Evolutionary conservation across 2,329 filamentous ascomycete genomes (phyloP), one percentile per base, ranked within the genome.

Genomic region (Endoconidiophora polonica): DNA sequence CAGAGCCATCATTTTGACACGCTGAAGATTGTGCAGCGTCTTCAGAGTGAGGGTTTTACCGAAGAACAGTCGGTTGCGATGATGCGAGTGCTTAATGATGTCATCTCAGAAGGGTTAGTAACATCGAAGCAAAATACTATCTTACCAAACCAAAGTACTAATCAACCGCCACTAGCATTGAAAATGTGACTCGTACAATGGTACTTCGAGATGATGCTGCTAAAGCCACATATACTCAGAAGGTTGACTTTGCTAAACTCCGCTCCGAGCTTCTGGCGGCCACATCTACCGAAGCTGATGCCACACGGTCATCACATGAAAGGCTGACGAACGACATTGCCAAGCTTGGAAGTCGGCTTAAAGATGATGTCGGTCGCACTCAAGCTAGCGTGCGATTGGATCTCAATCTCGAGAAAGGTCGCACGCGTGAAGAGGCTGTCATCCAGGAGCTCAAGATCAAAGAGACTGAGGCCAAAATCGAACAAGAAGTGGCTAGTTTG

Each of bases 1-100:
- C 77, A 83, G 56, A 88, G 95, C 59, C 91, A 98, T 65, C 88
- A 98, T 65, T 98, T 98, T 62, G 91, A 98, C 66, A 98, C 91
- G 1, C 76, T 98, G 55, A 95, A 94, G 68, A 94, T 98, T 62
- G 88, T 98, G 38, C 86, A 94, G 66, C 75, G 86, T 48, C 71
- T 98, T 39, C 81, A 90, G 63, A 77, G 77, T 57, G 91, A 98
- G 63, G 91, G 91, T 0, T 95, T 96, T 64, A 94, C 86, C 22
- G 90, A 96, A 64, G 83, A 88, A 57, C 91, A 98, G 66, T 81
- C 88, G 2, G 87, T 86, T 23, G 90, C 91, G n/a, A 91, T 95
- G 83, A 96, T 98, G 91, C 86, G 85, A 62, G 86, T 96, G 5
- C 71, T 98, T 38, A 88, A 87, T 65, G 88, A 96, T 63, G 90